These are phyloP conservation scores for Thamnidium elegans DNA, from an alignment of 192 early-diverging fungal genomes.

Conservation along the genomic window DNA sequence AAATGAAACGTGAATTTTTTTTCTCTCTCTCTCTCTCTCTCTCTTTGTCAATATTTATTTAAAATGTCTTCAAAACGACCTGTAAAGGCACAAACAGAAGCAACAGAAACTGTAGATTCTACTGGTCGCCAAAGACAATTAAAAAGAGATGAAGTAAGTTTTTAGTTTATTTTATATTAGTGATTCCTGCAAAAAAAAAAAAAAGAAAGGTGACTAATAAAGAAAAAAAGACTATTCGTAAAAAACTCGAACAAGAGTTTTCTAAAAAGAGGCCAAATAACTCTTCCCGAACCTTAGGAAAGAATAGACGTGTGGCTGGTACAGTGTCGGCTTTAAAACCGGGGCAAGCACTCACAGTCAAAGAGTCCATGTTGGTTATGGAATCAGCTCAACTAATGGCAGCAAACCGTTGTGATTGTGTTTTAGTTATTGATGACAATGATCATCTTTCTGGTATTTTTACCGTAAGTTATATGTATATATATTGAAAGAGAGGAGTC, in stretches of 20 bases:
- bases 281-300: conserved; percentile 32
- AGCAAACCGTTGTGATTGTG: conserved; percentile 92
- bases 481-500: not conserved
- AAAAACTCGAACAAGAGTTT: conserved; percentile 72
- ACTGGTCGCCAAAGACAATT: conserved; percentile 29
- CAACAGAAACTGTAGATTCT: not conserved
- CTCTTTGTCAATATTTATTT: too few species aligned
- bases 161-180: not conserved
- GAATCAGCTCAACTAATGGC: conserved; percentile 90
- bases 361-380: conserved; percentile 58
- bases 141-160: conserved; percentile 40
- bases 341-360: conserved; percentile 69
- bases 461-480: conserved; percentile 36
- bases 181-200: not conserved
- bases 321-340: conserved; percentile 70
- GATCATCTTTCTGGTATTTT: conserved; percentile 88
- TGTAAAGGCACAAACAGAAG: too few species aligned
- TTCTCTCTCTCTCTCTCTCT: too few species aligned
- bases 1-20: too few species aligned
- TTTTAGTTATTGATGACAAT: conserved; percentile 87
- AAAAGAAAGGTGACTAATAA: not conserved
- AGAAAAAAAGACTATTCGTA: conserved; percentile 59
- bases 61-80: too few species aligned
- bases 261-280: conserved; percentile 47
- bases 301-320: conserved; percentile 40